Percentiles rank a stretch among this genome's conserved stretches.
Evolutionary conservation across 371 early-diverging fungal genomes (phyloP).

Genomic region (Lichtheimia ramosa): DNA sequence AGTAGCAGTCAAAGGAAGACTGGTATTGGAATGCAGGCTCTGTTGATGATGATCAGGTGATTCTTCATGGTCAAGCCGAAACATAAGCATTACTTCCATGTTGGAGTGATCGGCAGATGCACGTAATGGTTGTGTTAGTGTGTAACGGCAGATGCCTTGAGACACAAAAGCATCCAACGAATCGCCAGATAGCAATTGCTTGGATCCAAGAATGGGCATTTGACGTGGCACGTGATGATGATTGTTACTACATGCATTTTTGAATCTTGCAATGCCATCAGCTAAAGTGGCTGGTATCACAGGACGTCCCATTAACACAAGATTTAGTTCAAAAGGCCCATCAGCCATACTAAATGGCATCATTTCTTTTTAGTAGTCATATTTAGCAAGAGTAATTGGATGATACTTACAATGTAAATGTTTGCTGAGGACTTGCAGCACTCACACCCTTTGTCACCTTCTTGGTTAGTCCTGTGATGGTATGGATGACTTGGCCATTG

Average conservation of each 20-base stretch:
- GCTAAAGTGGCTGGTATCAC: background rate
- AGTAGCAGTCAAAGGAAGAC: background rate
- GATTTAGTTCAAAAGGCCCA: conserved; percentile 6
- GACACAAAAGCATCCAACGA: conserved; percentile 5
- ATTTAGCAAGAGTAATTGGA: background rate
- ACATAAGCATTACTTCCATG: conserved; percentile 10
- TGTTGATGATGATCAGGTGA: background rate
- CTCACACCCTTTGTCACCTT: background rate
- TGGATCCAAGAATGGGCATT: conserved; percentile 5
- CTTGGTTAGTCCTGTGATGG: conserved; percentile 2
- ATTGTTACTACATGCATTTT: background rate
- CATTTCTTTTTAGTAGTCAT: background rate
- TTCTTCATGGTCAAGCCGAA: conserved; percentile 1
- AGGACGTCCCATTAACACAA: conserved; percentile 6
- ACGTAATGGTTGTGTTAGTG: conserved; percentile 6
- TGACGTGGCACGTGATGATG: background rate
- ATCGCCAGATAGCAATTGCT: conserved; percentile 7
- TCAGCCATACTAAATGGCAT: background rate
- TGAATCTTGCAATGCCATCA: background rate
- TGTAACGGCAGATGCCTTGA: conserved; percentile 3
- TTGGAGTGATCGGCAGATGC: background rate
- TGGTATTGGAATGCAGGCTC: background rate
- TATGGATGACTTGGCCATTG: conserved; percentile 1
- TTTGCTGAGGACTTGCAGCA: background rate
- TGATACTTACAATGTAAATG: background rate